These are phyloP conservation scores for Avicennia marina DNA, from an alignment of 257 asterid genomes.

Conservation along the genomic window DNA sequence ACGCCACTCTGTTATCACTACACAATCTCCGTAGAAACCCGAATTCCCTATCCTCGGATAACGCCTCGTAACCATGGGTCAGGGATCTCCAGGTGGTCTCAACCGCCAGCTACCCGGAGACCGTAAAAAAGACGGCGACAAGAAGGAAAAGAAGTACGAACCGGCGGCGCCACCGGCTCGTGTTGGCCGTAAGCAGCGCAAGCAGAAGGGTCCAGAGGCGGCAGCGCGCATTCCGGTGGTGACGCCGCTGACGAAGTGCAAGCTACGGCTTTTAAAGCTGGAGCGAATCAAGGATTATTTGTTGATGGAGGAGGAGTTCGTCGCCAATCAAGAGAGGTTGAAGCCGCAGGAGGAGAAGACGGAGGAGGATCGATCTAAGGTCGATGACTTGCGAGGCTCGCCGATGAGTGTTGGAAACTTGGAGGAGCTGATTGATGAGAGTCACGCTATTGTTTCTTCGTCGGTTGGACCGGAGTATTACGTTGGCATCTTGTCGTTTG, in stretches of 20 bases:
- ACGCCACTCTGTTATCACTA: too few species aligned
- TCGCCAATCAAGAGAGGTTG: conserved; percentile 42
- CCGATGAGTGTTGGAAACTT: conserved; percentile 47
- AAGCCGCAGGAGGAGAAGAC: conserved; percentile 57
- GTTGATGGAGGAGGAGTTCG: conserved; percentile 68
- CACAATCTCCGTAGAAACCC: too few species aligned
- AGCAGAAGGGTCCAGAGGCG: conserved; percentile 64
- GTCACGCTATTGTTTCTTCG: conserved; percentile 63
- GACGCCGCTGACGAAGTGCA: conserved; percentile 44
- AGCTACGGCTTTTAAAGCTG: conserved; percentile 48
- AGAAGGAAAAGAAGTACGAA: conserved; percentile 69
- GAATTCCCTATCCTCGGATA: too few species aligned
- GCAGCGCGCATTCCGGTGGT: conserved; percentile 43
- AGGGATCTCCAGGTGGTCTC: conserved; percentile 59
- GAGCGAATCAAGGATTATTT: conserved; percentile 62
- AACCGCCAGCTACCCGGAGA: conserved; percentile 57
- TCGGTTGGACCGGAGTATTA: conserved; percentile 82
- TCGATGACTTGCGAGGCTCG: conserved; percentile 42
- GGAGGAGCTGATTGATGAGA: conserved; percentile 79
- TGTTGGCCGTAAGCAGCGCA: conserved; percentile 48
- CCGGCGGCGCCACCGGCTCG: conserved; percentile 57
- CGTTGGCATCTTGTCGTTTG: conserved; percentile 68
- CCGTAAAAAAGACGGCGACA: conserved; percentile 54
- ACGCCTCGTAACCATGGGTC: conserved; percentile 70
- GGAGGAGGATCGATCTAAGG: conserved; percentile 47